A percentile compares a stretch with the other conserved stretches of the same genome.
Conservation (phyloP, 352 stramenopile species). For the Elongisporangium prolatum region DNA sequence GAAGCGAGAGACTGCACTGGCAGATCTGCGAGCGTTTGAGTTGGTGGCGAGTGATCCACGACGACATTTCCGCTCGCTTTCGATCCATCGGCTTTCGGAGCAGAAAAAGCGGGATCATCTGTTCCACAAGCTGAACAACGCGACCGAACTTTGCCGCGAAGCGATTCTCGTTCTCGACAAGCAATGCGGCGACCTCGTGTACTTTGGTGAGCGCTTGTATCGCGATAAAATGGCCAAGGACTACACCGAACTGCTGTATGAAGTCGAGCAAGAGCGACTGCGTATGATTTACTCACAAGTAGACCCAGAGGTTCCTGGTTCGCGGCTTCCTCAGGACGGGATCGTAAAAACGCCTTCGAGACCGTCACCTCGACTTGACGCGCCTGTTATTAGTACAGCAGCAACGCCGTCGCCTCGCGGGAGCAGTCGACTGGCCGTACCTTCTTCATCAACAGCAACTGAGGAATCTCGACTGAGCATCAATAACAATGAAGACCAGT, state of each 20-base stretch:
- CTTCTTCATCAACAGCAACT: not conserved
- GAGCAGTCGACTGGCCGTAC: not conserved
- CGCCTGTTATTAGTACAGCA: not conserved
- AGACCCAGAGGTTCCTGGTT: conserved; percentile 5
- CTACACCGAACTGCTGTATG: conserved; percentile 67
- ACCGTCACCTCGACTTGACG: not conserved
- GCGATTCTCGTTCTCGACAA: conserved; percentile 42
- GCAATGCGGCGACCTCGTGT: conserved; percentile 37
- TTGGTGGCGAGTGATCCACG: conserved; percentile 60
- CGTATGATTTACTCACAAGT: conserved; percentile 46
- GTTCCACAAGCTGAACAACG: conserved; percentile 51
- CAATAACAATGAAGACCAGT: not conserved
- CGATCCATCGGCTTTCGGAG: conserved; percentile 50
- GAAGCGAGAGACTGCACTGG: conserved; percentile 39
- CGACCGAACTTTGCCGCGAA: conserved; percentile 37
- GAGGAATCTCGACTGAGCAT: not conserved
- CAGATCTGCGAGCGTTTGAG: conserved; percentile 39
- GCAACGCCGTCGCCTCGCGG: not conserved
- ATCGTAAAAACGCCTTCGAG: not conserved
- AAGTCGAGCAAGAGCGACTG: conserved; percentile 69
- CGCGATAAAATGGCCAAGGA: conserved; percentile 73
- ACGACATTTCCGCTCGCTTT: conserved; percentile 65
- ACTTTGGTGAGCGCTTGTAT: conserved; percentile 38
- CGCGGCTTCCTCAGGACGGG: not conserved
- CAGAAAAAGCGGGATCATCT: conserved; percentile 62